Evolutionary conservation across 2,329 filamentous ascomycete genomes (phyloP).

Genomic region (Penicillium sp.): DNA sequence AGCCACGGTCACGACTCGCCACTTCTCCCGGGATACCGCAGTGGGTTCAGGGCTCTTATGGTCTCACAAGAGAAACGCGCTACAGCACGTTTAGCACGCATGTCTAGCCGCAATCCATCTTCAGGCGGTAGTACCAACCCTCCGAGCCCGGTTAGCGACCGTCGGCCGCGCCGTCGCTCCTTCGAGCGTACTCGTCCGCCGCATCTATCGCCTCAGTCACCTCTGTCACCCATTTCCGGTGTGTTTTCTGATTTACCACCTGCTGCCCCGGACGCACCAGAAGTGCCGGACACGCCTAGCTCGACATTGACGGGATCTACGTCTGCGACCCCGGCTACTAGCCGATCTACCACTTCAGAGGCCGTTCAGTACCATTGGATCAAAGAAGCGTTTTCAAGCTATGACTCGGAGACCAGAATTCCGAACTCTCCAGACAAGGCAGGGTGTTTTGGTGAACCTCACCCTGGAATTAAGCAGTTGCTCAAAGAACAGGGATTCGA

Average conservation of each 20-base stretch:
- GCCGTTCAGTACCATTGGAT: conserved; percentile 41
- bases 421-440: conserved; percentile 27
- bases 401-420: conserved; percentile 29
- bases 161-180: conserved; percentile 31
- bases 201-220: conserved; percentile 25
- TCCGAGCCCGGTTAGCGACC: conserved; percentile 27
- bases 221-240: conserved; percentile 28
- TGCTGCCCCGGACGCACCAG: conserved; percentile 30
- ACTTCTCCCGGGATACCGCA: conserved; percentile 26
- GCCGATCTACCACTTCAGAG: conserved; percentile 29
- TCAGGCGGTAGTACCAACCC: conserved; percentile 26
- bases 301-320: conserved; percentile 19
- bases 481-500: conserved; percentile 36
- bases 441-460: conserved; percentile 32
- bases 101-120: conserved; percentile 24
- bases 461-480: conserved; percentile 26
- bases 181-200: conserved; percentile 34
- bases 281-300: conserved; percentile 26
- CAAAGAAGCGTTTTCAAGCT: conserved; percentile 34
- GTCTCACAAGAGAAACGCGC: conserved; percentile 30
- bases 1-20: conserved; percentile 28
- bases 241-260: conserved; percentile 31
- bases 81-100: conserved; percentile 22
- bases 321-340: conserved; percentile 22
- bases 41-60: conserved; percentile 26